Evolutionary conservation across 2,329 filamentous ascomycete genomes (phyloP).

Genomic region (Aulographum hederae): DNA sequence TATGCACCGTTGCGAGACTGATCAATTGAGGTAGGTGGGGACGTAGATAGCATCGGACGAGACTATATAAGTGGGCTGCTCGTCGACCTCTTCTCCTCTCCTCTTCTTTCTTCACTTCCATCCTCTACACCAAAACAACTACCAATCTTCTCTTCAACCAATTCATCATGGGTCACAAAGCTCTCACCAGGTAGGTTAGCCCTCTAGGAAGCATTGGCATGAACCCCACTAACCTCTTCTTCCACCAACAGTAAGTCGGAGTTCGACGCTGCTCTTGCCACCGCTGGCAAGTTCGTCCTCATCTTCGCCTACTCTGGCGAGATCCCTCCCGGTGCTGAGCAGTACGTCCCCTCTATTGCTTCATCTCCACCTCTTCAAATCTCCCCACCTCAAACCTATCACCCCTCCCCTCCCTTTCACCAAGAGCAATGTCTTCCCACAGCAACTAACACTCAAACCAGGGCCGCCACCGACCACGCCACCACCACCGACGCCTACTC

Average conservation of each 20-base stretch:
- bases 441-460: too few species aligned
- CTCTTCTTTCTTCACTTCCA: constrained; percentile 1
- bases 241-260: background rate
- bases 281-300: background rate
- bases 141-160: background rate
- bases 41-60: background rate
- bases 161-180: background rate
- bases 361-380: background rate
- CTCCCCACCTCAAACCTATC: background rate
- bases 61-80: background rate
- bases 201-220: background rate
- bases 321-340: background rate
- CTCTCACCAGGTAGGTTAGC: background rate
- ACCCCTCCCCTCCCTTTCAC: background rate
- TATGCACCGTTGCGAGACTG: background rate
- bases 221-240: background rate
- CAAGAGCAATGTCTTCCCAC: background rate
- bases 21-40: background rate
- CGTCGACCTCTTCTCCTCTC: background rate
- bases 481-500: constrained; percentile 12
- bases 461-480: constrained; percentile 12
- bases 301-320: background rate
- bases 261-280: background rate
- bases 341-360: background rate
- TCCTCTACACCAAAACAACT: background rate